Percentiles rank a stretch among this genome's conserved stretches.
Conservation (phyloP, 257 asterid genomes). For the Hygrophila difformis region DNA sequence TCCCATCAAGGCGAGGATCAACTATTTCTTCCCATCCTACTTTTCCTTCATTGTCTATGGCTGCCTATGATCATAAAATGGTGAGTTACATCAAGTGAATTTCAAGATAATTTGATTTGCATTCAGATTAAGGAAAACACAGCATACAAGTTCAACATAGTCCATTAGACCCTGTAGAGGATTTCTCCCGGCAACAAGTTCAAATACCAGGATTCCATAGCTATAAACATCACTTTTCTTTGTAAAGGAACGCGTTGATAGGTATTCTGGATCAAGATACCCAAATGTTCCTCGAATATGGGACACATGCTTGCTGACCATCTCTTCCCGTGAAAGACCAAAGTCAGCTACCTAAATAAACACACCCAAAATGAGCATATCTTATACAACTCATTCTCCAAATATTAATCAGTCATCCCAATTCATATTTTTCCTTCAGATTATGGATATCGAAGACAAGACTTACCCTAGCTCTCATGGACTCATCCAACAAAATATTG, state of each 20-base stretch:
- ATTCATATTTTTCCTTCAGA: too few relatives aligned
- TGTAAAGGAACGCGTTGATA: slow-evolving; percentile 78
- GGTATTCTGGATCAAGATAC: slow-evolving; percentile 90
- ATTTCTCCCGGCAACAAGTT: slow-evolving; percentile 81
- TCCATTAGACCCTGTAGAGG: slow-evolving; percentile 94
- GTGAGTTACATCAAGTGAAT: too few relatives aligned
- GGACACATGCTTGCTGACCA: slow-evolving; percentile 56
- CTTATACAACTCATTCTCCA: too few relatives aligned
- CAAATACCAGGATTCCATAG: slow-evolving; percentile 86
- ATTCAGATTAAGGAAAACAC: slow-evolving; percentile 7
- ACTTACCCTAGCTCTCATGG: slow-evolving; percentile 83
- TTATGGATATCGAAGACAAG: slow-evolving; percentile 11
- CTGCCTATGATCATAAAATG: slow-evolving; percentile 43
- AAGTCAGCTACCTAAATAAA: slow-evolving; percentile 75
- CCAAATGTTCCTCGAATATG: slow-evolving; percentile 87
- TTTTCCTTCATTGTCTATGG: too few relatives aligned
- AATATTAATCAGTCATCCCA: too few relatives aligned
- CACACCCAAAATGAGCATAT: slow-evolving; percentile 8
- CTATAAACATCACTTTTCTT: slow-evolving; percentile 92
- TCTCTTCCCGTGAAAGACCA: slow-evolving; percentile 95
- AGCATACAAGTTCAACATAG: slow-evolving; percentile 76
- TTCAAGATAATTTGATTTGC: too few relatives aligned
- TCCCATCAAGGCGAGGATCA: slow-evolving; percentile 80
- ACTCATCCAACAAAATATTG: slow-evolving; percentile 83
- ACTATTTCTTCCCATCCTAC: slow-evolving; percentile 90